Percentiles rank a stretch among this genome's conserved stretches.
phyloP scores from a whole-genome alignment of 805 yeast genomes.

The Tanozyma kutaoensis region DNA sequence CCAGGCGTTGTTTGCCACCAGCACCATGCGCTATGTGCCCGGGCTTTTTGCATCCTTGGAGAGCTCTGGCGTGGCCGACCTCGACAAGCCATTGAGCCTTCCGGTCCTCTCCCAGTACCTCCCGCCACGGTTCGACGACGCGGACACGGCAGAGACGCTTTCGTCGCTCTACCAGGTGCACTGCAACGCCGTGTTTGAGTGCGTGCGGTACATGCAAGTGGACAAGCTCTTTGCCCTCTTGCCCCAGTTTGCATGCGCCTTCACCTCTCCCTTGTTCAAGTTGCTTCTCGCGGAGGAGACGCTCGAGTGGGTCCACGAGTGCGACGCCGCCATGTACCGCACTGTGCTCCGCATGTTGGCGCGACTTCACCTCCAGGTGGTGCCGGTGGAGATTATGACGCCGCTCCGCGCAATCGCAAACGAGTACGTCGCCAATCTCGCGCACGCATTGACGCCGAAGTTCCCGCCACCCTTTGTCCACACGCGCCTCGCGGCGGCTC shows the following conservation, averaged over 20 bases:
- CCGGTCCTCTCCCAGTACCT: slow-evolving; percentile 31
- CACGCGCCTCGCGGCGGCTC: slow-evolving; percentile 42
- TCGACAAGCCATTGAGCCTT: slow-evolving; percentile 7
- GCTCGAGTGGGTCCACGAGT: slow-evolving; percentile 50
- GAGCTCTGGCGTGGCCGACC: neutral
- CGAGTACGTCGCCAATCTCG: slow-evolving; percentile 32
- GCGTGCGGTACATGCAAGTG: slow-evolving; percentile 54
- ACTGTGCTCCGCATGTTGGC: slow-evolving; percentile 44
- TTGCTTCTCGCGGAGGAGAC: slow-evolving; percentile 37
- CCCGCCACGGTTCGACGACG: slow-evolving; percentile 29
- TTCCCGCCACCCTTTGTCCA: slow-evolving; percentile 37
- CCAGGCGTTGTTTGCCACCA: no score
- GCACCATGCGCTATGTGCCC: no score
- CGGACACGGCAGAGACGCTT: slow-evolving; percentile 49
- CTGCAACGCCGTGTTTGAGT: slow-evolving; percentile 51
- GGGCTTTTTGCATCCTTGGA: neutral
- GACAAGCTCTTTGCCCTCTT: slow-evolving; percentile 44
- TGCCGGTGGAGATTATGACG: slow-evolving; percentile 41
- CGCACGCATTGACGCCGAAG: slow-evolving; percentile 18
- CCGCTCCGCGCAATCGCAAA: slow-evolving; percentile 42
- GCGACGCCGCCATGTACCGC: slow-evolving; percentile 53
- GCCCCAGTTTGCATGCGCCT: slow-evolving; percentile 34
- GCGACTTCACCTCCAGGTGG: slow-evolving; percentile 42
- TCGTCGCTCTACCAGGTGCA: slow-evolving; percentile 50
- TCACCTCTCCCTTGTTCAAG: slow-evolving; percentile 52